Base-by-base conservation (phyloP, 352 stramenopile species). In the Phytopythium vexans region DNA sequence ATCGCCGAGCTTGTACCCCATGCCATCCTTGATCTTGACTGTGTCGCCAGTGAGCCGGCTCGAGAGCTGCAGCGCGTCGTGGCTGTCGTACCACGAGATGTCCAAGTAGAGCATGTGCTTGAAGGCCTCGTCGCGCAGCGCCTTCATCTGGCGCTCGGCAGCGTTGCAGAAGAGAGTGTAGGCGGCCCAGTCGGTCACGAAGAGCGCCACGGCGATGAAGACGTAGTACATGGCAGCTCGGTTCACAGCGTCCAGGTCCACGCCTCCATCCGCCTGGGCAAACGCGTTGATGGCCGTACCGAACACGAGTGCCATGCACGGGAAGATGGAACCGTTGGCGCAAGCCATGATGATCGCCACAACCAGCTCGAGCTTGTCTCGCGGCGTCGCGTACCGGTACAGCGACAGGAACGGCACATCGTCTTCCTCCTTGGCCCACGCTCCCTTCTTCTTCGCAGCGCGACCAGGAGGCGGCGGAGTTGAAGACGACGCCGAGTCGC, bases 231-330 rank as follows among this genome's bases (percentile, higher is more conserved):
- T 14, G 31, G 58, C 41, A 5, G 49, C 49, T 3, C 27, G 41
- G 38, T 64, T 64, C 15, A 70, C 36, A 32, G 31, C 45, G 15
- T 54, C 7, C n/a, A 57, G 21, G 54, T 82, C 62, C 31, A 71
- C 48, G 49, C 67, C 64, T 54, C 54, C 61, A 14, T 62, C 58
- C 11, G 49, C 40, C 3, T 58, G 55, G 11, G 52, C 51, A 31
- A 82, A 82, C 32, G 49, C 58, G 41, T 68, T 57, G 54, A 86
- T 73, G 9, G 69, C 66, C 6, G 76, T 57, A 31, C 72, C 74
- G 46, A 84, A 81, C 16, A 82, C 53, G 21, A 84, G 54, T 34
- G 68, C 72, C 70, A 82, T 82, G 41, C 68, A 79, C 15, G 73
- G 73, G 46, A 81, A 74, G 27, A 74, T 59, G 33, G 62, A 62